These are phyloP conservation scores for Sedum album DNA, from an alignment of 164 flowering plant species.

Conservation along the genomic window DNA sequence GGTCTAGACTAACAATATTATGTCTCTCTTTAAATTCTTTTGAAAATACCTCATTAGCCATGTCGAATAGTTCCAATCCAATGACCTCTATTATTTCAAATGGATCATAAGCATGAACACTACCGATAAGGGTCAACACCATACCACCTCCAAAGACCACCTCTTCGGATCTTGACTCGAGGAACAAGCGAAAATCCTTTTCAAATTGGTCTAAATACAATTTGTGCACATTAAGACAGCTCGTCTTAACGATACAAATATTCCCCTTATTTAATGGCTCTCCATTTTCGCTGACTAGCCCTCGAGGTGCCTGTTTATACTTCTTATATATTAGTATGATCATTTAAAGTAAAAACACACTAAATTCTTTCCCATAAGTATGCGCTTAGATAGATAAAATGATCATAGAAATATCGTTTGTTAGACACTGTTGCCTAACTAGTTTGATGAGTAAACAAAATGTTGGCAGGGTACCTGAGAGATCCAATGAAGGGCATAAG, in stretches of 20 bases:
- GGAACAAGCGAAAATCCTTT: slow-evolving; percentile 36
- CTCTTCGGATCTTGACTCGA: slow-evolving; percentile 39
- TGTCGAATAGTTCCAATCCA: slow-evolving; percentile 28
- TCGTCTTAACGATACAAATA: slow-evolving; percentile 31
- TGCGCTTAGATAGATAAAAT: too few relatives aligned
- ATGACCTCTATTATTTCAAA: slow-evolving; percentile 21
- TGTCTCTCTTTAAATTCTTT: too few relatives aligned
- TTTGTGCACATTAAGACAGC: slow-evolving; percentile 26
- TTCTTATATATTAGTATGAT: neutral
- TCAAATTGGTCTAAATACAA: slow-evolving; percentile 42
- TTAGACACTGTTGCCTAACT: too few relatives aligned
- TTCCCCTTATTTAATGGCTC: slow-evolving; percentile 32
- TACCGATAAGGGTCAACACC: slow-evolving; percentile 43
- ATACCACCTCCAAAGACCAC: slow-evolving; percentile 36
- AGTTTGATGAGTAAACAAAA: too few relatives aligned
- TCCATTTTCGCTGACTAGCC: slow-evolving; percentile 14
- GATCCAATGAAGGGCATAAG: neutral
- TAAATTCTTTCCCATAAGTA: too few relatives aligned
- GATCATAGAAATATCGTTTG: too few relatives aligned
- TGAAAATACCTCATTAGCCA: slow-evolving; percentile 36
- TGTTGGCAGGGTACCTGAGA: neutral
- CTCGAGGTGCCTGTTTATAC: slow-evolving; percentile 37
- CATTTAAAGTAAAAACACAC: too few relatives aligned
- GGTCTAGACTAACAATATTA: too few relatives aligned
- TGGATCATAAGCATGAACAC: slow-evolving; percentile 13